These are phyloP conservation scores for Talaromyces borbonicus DNA, from an alignment of 495 filamentous ascomycete genomes.

Conservation along the genomic window DNA sequence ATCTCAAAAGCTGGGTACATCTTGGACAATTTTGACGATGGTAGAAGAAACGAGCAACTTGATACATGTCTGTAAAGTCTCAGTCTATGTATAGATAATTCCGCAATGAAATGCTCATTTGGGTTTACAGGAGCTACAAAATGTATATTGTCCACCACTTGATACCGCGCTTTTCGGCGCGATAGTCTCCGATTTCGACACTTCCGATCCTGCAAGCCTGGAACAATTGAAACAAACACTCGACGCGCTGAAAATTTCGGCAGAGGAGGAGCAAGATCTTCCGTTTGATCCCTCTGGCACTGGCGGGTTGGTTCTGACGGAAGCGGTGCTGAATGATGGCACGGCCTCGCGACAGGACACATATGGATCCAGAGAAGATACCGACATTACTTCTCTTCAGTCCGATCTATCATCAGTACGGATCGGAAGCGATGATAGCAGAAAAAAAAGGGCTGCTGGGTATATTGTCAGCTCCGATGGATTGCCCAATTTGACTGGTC, in stretches of 20 bases:
- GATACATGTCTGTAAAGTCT: constrained; percentile 10
- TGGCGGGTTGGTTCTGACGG: constrained; percentile 27
- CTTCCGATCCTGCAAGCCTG: constrained; percentile 38
- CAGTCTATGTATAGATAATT: too few relatives aligned
- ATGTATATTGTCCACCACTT: constrained; percentile 50
- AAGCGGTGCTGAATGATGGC: constrained; percentile 15
- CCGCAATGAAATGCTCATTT: too few relatives aligned
- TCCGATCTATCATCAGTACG: constrained; percentile 18
- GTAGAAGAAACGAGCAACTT: constrained; percentile 13
- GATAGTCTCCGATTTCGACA: constrained; percentile 56
- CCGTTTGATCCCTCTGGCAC: constrained; percentile 74
- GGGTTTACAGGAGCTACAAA: constrained; percentile 27
- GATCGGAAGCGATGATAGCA: constrained; percentile 12
- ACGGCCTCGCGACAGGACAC: constrained; percentile 18
- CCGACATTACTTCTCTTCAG: constrained; percentile 33
- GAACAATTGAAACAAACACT: constrained; percentile 43
- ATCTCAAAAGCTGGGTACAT: neutral
- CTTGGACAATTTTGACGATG: constrained; percentile 18
- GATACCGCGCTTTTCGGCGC: constrained; percentile 57
- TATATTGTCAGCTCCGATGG: constrained; percentile 27
- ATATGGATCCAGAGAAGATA: constrained; percentile 24
- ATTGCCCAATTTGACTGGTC: constrained; percentile 31
- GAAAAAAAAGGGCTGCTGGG: constrained; percentile 10
- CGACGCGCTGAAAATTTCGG: constrained; percentile 46
- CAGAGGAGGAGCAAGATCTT: constrained; percentile 52